Base-by-base conservation (phyloP, 2,329 filamentous ascomycete species). In the Venturia carpophila region DNA sequence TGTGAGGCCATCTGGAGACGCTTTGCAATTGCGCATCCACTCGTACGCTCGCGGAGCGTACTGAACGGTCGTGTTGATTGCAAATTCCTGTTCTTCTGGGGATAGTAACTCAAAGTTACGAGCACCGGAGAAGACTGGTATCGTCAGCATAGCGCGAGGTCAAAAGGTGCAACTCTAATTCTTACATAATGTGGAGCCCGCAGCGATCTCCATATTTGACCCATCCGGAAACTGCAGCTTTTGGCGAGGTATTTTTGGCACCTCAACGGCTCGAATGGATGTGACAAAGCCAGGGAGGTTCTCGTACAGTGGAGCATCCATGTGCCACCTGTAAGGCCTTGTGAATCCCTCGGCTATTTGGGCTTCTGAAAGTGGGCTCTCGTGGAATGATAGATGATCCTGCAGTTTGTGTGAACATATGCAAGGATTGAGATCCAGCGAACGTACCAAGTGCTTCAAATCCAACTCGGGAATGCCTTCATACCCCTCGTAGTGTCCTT, bases 301-400 rank as follows among this genome's bases (percentile, higher is more conserved):
- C 24, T 72, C 70, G 63, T 73, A 72, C 34, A 71, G 43, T 5
- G 70, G 71, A n/a, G 69, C 67, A 65, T 73, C 71, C 69, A 71
- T 71, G 64, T 73, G 71, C 72, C 71, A 73, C 24, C 71, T 63
- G 65, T 72, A 73, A 2, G 69, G 69, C 19, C 71, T 67, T 5
- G 72, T 73, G 34, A 69, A 66, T 11, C 70, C 69, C 55, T 69
- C 52, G 1, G 30, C 62, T 13, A 70, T 19, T 37, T 68, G 65
- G 21, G 70, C 67, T 37, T 37, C 21, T 21, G 66, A 67, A 11
- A 70, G 62, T 21, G 69, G 69, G 27, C 19, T 68, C 49, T 68
- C 71, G 71, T 66, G 79, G 76, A 64, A 81, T 10, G 49, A 56
- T 45, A 64, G 58, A 47, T 68, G 68, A 41, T 69, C 68, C 65